Evolutionary conservation across 345 rosid genomes (phyloP).

Genomic region (Eucalyptus sideroxylon): DNA sequence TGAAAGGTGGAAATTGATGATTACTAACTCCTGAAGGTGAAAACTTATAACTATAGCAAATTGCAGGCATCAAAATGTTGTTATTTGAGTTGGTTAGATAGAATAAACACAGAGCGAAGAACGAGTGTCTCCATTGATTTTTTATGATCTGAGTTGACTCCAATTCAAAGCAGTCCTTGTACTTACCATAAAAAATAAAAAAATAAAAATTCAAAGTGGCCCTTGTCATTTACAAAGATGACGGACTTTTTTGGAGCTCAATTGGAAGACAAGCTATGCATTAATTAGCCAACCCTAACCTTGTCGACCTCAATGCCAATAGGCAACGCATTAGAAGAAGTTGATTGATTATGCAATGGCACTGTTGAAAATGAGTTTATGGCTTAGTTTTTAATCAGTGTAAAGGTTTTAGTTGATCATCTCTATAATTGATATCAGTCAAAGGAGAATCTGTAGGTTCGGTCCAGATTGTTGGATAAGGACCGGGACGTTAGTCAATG

Average conservation of each 20-base stretch:
- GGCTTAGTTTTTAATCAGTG: neutral
- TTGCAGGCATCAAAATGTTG: no score
- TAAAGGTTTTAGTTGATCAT: neutral
- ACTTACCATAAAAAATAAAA: no score
- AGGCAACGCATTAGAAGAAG: no score
- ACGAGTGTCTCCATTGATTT: no score
- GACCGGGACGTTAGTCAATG: neutral
- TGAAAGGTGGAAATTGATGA: no score
- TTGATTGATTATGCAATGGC: neutral
- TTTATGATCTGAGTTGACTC: no score
- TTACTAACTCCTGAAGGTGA: no score
- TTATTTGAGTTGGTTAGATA: no score
- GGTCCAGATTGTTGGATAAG: neutral
- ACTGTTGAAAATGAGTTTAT: neutral
- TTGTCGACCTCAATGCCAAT: neutral
- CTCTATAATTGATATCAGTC: neutral
- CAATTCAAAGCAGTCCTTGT: no score
- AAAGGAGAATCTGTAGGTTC: neutral
- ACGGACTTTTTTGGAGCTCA: neutral
- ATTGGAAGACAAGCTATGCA: neutral
- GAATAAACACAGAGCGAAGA: no score
- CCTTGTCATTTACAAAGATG: neutral
- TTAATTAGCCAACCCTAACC: neutral
- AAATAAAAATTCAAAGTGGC: neutral
- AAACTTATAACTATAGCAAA: no score